A percentile compares a stretch with the other conserved stretches of the same genome.
These are phyloP conservation scores for Iris macrosiphon DNA, from an alignment of 106 monocot species.

Conservation along the genomic window DNA sequence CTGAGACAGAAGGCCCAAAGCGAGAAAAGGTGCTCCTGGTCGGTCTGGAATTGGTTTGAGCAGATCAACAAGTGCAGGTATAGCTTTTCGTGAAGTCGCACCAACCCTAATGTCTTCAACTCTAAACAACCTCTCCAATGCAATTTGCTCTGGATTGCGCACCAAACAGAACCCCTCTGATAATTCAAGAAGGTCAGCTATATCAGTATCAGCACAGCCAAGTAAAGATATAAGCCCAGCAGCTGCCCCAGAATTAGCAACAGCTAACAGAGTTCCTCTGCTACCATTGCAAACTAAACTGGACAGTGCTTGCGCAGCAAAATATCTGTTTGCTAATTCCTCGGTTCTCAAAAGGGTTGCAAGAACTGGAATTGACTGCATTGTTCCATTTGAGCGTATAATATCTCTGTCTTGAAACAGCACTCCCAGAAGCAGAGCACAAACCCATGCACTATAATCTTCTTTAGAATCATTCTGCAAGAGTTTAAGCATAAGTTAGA, in stretches of 20 bases:
- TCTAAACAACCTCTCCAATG: conserved; percentile 77
- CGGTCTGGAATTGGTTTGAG: conserved; percentile 97
- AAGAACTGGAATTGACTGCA: conserved; percentile 79
- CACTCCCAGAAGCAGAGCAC: conserved; percentile 77
- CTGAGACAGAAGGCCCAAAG: conserved; percentile 77
- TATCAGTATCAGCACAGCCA: conserved; percentile 92
- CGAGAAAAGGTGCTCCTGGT: conserved; percentile 91
- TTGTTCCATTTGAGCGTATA: conserved; percentile 52
- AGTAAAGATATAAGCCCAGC: conserved; percentile 82
- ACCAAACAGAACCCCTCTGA: conserved; percentile 74
- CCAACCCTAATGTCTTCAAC: conserved; percentile 89
- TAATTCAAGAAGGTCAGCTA: conserved; percentile 68
- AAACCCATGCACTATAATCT: conserved; percentile 74
- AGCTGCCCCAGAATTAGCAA: conserved; percentile 89
- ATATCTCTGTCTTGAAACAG: conserved; percentile 76
- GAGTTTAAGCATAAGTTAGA: background rate
- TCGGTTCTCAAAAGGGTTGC: conserved; percentile 80
- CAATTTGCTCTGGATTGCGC: conserved; percentile 69
- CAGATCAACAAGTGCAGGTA: conserved; percentile 91
- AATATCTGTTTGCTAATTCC: conserved; percentile 70
- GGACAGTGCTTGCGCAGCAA: conserved; percentile 90
- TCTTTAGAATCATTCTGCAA: conserved; percentile 75
- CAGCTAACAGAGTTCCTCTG: conserved; percentile 72
- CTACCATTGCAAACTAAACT: conserved; percentile 83
- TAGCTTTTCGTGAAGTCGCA: conserved; percentile 73